Conservation (phyloP, 2,329 filamentous ascomycete genomes). For the Xylariaceae sp. region DNA sequence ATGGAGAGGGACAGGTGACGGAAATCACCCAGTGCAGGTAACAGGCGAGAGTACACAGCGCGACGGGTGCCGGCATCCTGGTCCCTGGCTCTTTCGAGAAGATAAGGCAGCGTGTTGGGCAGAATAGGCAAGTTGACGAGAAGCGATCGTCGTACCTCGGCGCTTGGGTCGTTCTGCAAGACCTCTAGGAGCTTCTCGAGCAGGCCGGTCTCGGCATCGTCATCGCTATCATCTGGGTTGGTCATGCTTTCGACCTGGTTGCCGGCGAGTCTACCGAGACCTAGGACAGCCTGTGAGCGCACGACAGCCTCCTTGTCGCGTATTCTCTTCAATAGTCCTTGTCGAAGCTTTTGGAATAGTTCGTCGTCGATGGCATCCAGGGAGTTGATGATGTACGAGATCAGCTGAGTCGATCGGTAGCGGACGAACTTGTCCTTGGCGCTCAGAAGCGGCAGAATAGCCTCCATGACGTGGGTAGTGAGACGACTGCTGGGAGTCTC, state of each 20-base stretch:
- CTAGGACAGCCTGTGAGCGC: conserved; percentile 84
- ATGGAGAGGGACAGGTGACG: conserved; percentile 87
- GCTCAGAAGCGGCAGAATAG: conserved; percentile 68
- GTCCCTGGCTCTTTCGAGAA: conserved; percentile 87
- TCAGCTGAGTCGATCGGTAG: conserved; percentile 82
- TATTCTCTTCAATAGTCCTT: conserved; percentile 76
- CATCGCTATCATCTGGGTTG: conserved; percentile 65
- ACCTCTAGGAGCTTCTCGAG: conserved; percentile 81
- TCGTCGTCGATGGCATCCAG: conserved; percentile 90
- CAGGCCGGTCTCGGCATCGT: conserved; percentile 63
- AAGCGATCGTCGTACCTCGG: conserved; percentile 83
- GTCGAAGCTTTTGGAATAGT: conserved; percentile 74
- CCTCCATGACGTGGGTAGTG: conserved; percentile 66
- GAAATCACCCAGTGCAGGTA: conserved; percentile 90
- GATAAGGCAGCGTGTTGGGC: conserved; percentile 73
- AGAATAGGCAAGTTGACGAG: conserved; percentile 86
- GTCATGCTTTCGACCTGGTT: conserved; percentile 68
- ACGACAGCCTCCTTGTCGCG: conserved; percentile 93
- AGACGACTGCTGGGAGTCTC: conserved; percentile 83
- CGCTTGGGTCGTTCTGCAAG: conserved; percentile 88
- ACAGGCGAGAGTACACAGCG: conserved; percentile 77
- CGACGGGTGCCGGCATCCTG: conserved; percentile 78
- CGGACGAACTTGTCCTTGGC: conserved; percentile 91
- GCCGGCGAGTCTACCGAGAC: conserved; percentile 76
- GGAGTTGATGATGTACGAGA: conserved; percentile 87